Evolutionary conservation across 2,329 filamentous ascomycete genomes (phyloP), one percentile per base, ranked within the genome.

Genomic region (Fonsecaea multimorphosa): DNA sequence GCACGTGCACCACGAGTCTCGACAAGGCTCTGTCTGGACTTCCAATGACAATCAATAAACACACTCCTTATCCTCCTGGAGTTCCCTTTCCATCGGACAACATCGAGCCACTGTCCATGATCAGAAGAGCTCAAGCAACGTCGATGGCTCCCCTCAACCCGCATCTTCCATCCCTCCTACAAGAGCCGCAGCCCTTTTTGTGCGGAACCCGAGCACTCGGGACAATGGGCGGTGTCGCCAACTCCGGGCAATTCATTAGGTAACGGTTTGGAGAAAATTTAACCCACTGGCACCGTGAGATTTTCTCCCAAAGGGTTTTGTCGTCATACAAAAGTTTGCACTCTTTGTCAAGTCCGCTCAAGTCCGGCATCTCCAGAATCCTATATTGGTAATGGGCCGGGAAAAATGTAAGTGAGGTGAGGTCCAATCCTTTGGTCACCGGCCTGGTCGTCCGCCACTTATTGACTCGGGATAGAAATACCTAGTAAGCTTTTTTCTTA

Each of bases 201-300:
- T 11, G 12, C 40, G 3, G n/a, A 22, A 19, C 19, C 44, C 19
- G 11, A 1, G 8, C 19, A 11, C 22, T 24, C 19, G 3, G 16
- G 44, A 6, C 4, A 7, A 7, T 19, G 38, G 9, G 38, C 16
- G 11, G 11, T 12, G 44, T 49, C 22, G 16, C 19, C 19, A 11
- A 27, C 12, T 49, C 19, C 22, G n/a, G 34, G 56, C 56, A 44
- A 58, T 46, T 58, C 29, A 62, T 62, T 62, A 62, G 51, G 60
- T 62, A 62, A 62, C 36, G 55, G 11, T 57, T 61, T 57, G 60
- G 34, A 40, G 52, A 62, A 62, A 29, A 56, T 62, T 62, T 62
- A 19, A 24, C 16, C 27, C 40, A 22, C 36, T n/a, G n/a, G n/a
- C 29, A 31, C 29, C 29, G n/a, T n/a, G n/a, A 31, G 29, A 8